Percentiles rank a stretch among this genome's conserved stretches.
These are phyloP conservation scores for Cucurbita ficifolia DNA, from an alignment of 306 rosid genomes.

Conservation along the genomic window DNA sequence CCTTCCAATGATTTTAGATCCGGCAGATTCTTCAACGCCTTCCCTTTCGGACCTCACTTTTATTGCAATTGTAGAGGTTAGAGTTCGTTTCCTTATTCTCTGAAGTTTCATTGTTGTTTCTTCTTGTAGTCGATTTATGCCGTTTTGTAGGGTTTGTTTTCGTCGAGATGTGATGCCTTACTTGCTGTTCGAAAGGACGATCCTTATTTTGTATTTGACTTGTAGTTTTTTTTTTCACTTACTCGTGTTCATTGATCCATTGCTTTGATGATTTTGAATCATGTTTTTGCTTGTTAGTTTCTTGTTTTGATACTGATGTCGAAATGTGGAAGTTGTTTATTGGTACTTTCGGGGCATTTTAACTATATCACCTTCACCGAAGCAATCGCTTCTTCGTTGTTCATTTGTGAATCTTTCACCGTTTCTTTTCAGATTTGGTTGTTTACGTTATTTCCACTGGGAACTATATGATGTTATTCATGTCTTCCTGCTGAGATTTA, in stretches of 20 bases:
- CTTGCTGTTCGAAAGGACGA: background rate
- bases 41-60: background rate
- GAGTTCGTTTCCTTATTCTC: background rate
- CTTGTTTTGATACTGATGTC: background rate
- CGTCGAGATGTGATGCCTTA: background rate
- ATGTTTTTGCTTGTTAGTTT: background rate
- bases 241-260: background rate
- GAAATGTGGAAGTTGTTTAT: background rate
- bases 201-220: background rate
- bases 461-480: background rate
- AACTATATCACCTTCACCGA: no score
- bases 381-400: background rate
- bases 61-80: slow-evolving; percentile 21
- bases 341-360: background rate
- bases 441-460: background rate
- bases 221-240: background rate
- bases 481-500: background rate
- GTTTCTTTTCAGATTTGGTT: background rate
- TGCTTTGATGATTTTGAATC: background rate
- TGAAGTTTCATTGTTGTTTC: background rate
- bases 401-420: background rate
- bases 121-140: no score
- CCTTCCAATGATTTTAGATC: slow-evolving; percentile 18
- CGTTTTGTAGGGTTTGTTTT: background rate
- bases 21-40: background rate